These are phyloP conservation scores for Backusella tuberculispora DNA, from an alignment of 192 early-diverging fungal genomes.

Conservation along the genomic window DNA sequence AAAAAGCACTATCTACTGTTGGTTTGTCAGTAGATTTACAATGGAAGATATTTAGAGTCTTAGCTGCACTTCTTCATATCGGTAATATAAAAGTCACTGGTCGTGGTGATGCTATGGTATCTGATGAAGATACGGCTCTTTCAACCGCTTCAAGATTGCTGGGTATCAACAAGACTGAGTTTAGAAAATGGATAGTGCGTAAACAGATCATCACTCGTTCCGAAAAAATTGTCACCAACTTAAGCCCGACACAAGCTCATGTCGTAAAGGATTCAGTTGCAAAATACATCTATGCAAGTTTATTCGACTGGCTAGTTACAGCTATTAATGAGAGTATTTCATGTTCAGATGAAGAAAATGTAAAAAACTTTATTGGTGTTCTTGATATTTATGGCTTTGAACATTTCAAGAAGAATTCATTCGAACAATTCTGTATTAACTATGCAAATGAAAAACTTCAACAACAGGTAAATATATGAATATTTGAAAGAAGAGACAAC, in stretches of 20 bases:
- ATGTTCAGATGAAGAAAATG: constrained; percentile 42
- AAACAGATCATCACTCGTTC: constrained; percentile 91
- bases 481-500: neutral
- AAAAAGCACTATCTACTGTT: constrained; percentile 82
- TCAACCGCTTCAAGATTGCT: constrained; percentile 69
- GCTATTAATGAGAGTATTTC: constrained; percentile 86
- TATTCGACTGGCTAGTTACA: constrained; percentile 97
- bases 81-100: constrained; percentile 93
- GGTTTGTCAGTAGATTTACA: constrained; percentile 84
- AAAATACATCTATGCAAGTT: constrained; percentile 93
- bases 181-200: constrained; percentile 96
- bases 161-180: constrained; percentile 75
- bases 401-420: constrained; percentile 99
- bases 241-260: constrained; percentile 75
- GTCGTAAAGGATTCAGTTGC: constrained; percentile 93
- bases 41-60: constrained; percentile 86
- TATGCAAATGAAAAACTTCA: constrained; percentile 98
- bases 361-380: constrained; percentile 90
- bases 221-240: constrained; percentile 90
- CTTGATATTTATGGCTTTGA: constrained; percentile 99
- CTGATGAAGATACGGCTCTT: constrained; percentile 78
- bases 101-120: constrained; percentile 68
- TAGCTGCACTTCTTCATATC: constrained; percentile 94
- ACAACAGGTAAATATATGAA: constrained; percentile 58
- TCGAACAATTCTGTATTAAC: constrained; percentile 99